phyloP scores from a whole-genome alignment of 257 asterid species.

The Fraxinus pennsylvanica region DNA sequence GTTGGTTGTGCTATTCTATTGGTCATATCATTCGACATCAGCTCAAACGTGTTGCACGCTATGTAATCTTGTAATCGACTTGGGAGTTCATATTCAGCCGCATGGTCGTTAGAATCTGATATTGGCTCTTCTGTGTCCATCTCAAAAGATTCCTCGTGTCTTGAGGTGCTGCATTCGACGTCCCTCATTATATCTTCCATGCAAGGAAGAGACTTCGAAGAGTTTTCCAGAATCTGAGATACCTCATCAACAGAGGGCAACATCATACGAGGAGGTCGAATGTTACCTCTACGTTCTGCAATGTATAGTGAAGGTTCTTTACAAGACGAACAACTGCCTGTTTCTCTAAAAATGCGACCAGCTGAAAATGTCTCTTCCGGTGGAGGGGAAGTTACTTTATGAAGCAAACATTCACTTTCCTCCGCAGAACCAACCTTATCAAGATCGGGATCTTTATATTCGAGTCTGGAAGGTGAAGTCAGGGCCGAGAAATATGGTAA shows the following conservation, averaged over 20 bases:
- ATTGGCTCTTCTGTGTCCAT: conserved; percentile 37
- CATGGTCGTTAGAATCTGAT: conserved; percentile 36
- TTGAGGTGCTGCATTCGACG: conserved; percentile 30
- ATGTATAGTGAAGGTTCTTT: conserved; percentile 40
- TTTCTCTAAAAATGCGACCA: conserved; percentile 27
- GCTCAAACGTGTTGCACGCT: conserved; percentile 30
- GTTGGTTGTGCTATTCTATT: conserved; percentile 25
- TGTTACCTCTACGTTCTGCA: conserved; percentile 55
- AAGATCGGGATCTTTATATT: conserved; percentile 34
- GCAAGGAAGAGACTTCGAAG: conserved; percentile 38
- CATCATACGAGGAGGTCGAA: conserved; percentile 45
- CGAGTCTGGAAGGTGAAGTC: conserved; percentile 57
- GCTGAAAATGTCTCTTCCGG: conserved; percentile 37
- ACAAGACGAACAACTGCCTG: conserved; percentile 35
- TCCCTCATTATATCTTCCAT: conserved; percentile 39
- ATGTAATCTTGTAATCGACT: conserved; percentile 31
- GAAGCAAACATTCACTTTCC: conserved; percentile 34
- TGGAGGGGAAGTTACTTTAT: conserved; percentile 29
- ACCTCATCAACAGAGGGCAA: conserved; percentile 56
- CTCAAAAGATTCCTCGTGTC: conserved; percentile 28
- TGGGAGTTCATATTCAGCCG: conserved; percentile 31
- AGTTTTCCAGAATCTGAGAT: conserved; percentile 45
- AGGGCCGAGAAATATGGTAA: conserved; percentile 62
- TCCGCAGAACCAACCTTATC: conserved; percentile 32
- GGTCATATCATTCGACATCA: conserved; percentile 19